Evolutionary conservation across 1,284 basidiomycete species (phyloP).

Genomic region (Boletus smithii): DNA sequence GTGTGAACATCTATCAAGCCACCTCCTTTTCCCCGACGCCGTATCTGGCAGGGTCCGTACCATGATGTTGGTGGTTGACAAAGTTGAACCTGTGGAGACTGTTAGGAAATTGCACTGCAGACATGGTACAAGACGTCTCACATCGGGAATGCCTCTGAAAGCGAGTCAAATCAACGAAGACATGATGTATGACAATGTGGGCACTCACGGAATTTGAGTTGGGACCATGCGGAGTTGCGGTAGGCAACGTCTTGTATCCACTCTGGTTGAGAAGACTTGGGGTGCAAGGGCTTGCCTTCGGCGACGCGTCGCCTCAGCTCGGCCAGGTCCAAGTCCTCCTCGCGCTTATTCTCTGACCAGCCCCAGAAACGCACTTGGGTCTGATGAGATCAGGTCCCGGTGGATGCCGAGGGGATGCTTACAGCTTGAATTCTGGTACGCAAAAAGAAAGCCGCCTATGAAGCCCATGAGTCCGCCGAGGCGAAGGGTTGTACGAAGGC

Average conservation of each 20-base stretch:
- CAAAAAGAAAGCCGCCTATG: constrained; percentile 88
- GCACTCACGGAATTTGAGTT: constrained; percentile 84
- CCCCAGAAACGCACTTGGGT: constrained; percentile 90
- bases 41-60: constrained; percentile 83
- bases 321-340: constrained; percentile 70
- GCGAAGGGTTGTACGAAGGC: constrained; percentile 33
- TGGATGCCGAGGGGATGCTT: constrained; percentile 35
- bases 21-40: constrained; percentile 38
- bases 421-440: constrained; percentile 90
- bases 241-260: constrained; percentile 90
- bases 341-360: constrained; percentile 88
- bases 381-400: constrained; percentile 18
- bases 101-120: constrained; percentile 2
- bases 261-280: constrained; percentile 74
- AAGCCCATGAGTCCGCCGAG: constrained; percentile 57
- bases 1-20: constrained; percentile 17
- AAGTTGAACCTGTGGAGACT: constrained; percentile 75
- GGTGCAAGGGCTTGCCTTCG: constrained; percentile 82
- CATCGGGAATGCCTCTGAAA: constrained; percentile 68
- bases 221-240: constrained; percentile 90
- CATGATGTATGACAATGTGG: neutral
- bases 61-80: constrained; percentile 86
- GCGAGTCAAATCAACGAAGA: constrained; percentile 3
- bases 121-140: constrained; percentile 27
- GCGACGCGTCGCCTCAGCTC: constrained; percentile 72